A percentile compares a stretch with the other conserved stretches of the same genome.
Conservation (phyloP, 2,329 filamentous ascomycete species). For the Arthrinium phaeospermum region DNA sequence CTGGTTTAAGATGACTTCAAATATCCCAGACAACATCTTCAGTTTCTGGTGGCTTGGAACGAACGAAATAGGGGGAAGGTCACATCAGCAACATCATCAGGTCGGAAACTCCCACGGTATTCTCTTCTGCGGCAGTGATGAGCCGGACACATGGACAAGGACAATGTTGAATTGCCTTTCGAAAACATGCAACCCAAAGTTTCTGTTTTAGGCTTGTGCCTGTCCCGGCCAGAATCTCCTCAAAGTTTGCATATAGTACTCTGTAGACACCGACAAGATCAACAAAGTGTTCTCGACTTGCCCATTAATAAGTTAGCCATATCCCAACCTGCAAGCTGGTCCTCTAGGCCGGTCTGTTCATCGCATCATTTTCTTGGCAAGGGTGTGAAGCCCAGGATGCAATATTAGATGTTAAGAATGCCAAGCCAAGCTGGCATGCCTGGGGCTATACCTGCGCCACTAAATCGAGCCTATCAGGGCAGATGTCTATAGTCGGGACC, state of each 20-base stretch:
- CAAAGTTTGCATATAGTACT: not conserved
- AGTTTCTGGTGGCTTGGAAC: too few relatives aligned
- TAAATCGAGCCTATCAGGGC: not conserved
- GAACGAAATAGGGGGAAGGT: too few relatives aligned
- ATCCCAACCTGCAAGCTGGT: not conserved
- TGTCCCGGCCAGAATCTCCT: not conserved
- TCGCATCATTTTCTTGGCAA: not conserved
- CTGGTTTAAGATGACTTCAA: too few relatives aligned
- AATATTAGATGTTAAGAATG: not conserved
- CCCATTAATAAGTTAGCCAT: not conserved
- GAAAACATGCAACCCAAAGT: not conserved
- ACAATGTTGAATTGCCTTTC: not conserved
- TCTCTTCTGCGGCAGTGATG: not conserved
- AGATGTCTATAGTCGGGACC: not conserved
- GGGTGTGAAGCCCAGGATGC: not conserved
- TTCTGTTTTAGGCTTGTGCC: not conserved
- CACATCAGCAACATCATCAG: not conserved
- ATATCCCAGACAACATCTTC: too few relatives aligned
- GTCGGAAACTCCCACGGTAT: not conserved
- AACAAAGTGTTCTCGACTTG: not conserved
- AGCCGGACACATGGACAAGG: not conserved
- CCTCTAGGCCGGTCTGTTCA: not conserved
- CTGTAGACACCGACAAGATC: not conserved
- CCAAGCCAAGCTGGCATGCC: not conserved
- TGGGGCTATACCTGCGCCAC: not conserved